Evolutionary conservation across 768 basidiomycete species (phyloP), one percentile per base, ranked within the genome.

Genomic region (Cytidiella melzeri): DNA sequence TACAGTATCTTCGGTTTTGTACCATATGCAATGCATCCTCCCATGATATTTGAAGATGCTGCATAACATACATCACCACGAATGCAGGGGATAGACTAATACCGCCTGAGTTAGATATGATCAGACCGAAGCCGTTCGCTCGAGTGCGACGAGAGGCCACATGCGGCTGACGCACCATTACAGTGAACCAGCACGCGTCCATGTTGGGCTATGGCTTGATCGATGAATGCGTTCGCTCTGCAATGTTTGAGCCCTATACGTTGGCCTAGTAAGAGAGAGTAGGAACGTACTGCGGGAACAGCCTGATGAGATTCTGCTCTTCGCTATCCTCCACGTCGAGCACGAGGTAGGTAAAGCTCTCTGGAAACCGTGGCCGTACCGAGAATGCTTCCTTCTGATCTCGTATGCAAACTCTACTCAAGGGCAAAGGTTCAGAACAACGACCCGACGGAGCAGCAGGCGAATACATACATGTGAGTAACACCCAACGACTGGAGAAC

Each of bases 31-130:
- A 72, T 0, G 90, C 91, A 48, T 93, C 89, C 69, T 92, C 90
- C 85, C 87, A 92, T 34, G 82, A 81, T 24, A 92, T 68, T 24
- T 80, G 79, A 63, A 82, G 82, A 58, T 85, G 79, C 51, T 88
- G 84, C 91, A 93, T 93, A 30, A 89, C 89, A 62, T 88, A 93
- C 87, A 92, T 92, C 46, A 93, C 86, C 20, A 92, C 91, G 51
- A 93, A 92, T 1, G 90, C 79, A 0, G 91, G 91, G 2, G 89
- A 92, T 10, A 92, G 73, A 51, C 84, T 87, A 63, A 93, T 93
- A 3, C 91, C 91, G 34, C 90, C 89, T 92, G 15, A 11, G 25
- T 13, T 15, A 2, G 2, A 41, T n/a, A 15, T 39, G 54, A 5
- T 43, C 28, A 28, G 42, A 7, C 36, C 41, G n/a, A n/a, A n/a